phyloP scores from a whole-genome alignment of 768 basidiomycete species.

The Trametes elegans region DNA sequence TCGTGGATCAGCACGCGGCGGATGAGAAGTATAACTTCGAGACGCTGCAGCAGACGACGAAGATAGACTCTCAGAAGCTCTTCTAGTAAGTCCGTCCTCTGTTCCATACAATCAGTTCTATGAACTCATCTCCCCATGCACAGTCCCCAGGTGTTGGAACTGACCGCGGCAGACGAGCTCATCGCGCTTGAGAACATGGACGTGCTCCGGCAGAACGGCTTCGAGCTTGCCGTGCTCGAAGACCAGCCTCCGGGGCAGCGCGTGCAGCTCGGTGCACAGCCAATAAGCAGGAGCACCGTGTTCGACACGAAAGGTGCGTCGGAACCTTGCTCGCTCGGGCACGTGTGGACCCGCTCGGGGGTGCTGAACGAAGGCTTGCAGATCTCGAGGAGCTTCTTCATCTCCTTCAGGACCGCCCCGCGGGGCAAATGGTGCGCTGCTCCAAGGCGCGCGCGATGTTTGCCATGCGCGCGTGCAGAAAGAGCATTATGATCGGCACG shows the following conservation, averaged over 20 bases:
- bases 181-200: slow-evolving; percentile 84
- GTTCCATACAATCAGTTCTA: not conserved
- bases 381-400: slow-evolving; percentile 94
- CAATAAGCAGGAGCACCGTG: slow-evolving; percentile 86
- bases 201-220: slow-evolving; percentile 84
- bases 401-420: slow-evolving; percentile 73
- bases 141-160: slow-evolving; percentile 75
- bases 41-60: slow-evolving; percentile 85
- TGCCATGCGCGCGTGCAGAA: slow-evolving; percentile 92
- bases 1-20: slow-evolving; percentile 95
- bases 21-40: slow-evolving; percentile 99
- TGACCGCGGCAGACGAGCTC: slow-evolving; percentile 89
- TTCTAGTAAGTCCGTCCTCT: slow-evolving; percentile 57
- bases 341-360: slow-evolving; percentile 1
- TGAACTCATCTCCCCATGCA: not conserved
- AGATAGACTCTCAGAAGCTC: slow-evolving; percentile 82
- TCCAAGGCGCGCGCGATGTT: slow-evolving; percentile 95
- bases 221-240: slow-evolving; percentile 65
- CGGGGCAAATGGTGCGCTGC: slow-evolving; percentile 85
- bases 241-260: slow-evolving; percentile 41
- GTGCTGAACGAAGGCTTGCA: slow-evolving; percentile 31
- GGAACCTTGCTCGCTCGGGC: not conserved
- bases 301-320: slow-evolving; percentile 82
- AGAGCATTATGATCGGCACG: slow-evolving; percentile 95
- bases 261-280: slow-evolving; percentile 75